phyloP scores from a whole-genome alignment of 805 yeast genomes.

The Barnettozyma populi region DNA sequence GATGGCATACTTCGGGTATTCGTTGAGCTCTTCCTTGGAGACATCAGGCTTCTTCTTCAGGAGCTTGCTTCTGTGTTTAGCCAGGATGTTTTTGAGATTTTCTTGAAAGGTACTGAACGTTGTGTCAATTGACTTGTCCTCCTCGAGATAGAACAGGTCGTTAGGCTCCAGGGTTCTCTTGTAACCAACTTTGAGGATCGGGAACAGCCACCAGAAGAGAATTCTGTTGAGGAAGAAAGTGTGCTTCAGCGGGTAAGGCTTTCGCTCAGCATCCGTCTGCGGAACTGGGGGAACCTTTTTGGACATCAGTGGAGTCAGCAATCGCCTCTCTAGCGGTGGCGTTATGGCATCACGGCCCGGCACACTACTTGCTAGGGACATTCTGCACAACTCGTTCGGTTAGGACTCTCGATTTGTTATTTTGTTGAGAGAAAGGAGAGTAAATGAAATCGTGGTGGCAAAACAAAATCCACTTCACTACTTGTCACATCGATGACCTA shows the following conservation, averaged over 20 bases:
- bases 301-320: conserved; percentile 30
- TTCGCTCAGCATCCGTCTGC: conserved; percentile 40
- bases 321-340: conserved; percentile 28
- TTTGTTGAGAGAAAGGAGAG: background rate
- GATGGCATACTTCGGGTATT: conserved; percentile 36
- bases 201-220: conserved; percentile 65
- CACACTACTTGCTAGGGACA: background rate
- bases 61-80: conserved; percentile 29
- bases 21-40: conserved; percentile 34
- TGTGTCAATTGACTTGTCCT: conserved; percentile 37
- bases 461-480: no score
- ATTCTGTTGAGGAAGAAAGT: conserved; percentile 37
- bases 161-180: conserved; percentile 62
- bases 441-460: background rate
- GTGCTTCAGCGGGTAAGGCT: conserved; percentile 36
- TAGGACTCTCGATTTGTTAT: background rate
- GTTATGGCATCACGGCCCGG: background rate
- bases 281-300: conserved; percentile 50
- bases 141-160: conserved; percentile 49
- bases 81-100: conserved; percentile 29
- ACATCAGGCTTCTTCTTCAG: conserved; percentile 29
- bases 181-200: conserved; percentile 61
- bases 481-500: no score
- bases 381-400: background rate
- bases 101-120: conserved; percentile 33